Evolutionary conservation across 768 basidiomycete species (phyloP), one percentile per base, ranked within the genome.

Genomic region (Asterophora parasitica): DNA sequence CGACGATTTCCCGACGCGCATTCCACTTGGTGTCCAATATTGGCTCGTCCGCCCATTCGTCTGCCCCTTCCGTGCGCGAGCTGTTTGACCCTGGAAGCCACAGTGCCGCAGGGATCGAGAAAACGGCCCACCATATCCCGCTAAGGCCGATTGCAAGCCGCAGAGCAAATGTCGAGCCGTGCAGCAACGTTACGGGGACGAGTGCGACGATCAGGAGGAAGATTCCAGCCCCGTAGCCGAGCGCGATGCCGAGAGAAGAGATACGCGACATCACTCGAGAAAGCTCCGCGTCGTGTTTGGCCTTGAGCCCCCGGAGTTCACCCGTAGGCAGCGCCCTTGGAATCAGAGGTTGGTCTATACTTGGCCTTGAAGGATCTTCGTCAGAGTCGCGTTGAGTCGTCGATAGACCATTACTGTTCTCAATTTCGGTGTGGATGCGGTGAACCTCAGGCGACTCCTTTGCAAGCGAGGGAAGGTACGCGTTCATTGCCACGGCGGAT

Each of bases 181-280:
- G 66, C n/a, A 88, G 63, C 7, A 68, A 61, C 1, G 78, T 81
- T 12, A 97, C 88, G 0, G 93, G 94, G 0, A 97, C 66, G 26
- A 93, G 71, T 0, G 88, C 76, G 9, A 88, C 63, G n/a, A 85
- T 64, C 2, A 96, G 76, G 0, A 88, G 68, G 10, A 82, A 61
- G 35, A 95, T 93, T 0, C 94, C 93, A 0, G 91, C 85, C 0
- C 75, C 71, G 60, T 95, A 97, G 0, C 92, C 93, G 1, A 90
- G 73, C 0, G 92, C 92, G 28, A 92, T 90, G 2, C 91, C 92
- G 4, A 79, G 72, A 0, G 91, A 84, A 0, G 93, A 96, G 31
- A 95, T 87, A 3, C 81, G 83, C 0, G 91, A 83, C 0, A 84
- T 93, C 2, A 83, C 78, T n/a, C 76, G 68, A 1, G 89, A 88